A percentile compares a stretch with the other conserved stretches of the same genome.
These are phyloP conservation scores for Penicillium palitans DNA, from an alignment of 2,329 filamentous ascomycete species.

Conservation along the genomic window DNA sequence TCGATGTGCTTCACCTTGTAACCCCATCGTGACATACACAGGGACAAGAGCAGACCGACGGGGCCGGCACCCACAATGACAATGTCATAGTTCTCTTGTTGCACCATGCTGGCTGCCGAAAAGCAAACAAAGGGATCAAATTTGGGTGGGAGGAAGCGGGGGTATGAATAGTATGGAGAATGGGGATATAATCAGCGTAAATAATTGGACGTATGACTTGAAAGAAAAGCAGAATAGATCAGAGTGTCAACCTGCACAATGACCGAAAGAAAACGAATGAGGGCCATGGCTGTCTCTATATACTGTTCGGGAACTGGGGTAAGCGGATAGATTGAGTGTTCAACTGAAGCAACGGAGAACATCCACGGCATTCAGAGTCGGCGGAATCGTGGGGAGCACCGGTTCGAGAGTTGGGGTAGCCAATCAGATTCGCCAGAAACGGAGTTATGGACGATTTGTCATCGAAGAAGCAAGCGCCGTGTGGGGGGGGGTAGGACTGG, in stretches of 20 bases:
- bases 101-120: slow-evolving; percentile 27
- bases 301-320: slow-evolving; percentile 25
- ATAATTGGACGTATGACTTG: not conserved
- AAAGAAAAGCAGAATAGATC: not conserved
- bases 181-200: not conserved
- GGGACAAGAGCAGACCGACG: slow-evolving; percentile 82
- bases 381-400: slow-evolving; percentile 30
- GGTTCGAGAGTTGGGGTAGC: slow-evolving; percentile 7
- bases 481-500: slow-evolving; percentile 17
- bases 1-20: slow-evolving; percentile 96
- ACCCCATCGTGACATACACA: slow-evolving; percentile 85
- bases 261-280: slow-evolving; percentile 9
- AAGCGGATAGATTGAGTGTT: slow-evolving; percentile 17
- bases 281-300: slow-evolving; percentile 30
- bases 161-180: not conserved
- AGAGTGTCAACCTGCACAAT: slow-evolving; percentile 12
- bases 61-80: slow-evolving; percentile 90
- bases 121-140: not conserved
- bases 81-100: slow-evolving; percentile 60
- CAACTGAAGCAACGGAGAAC: slow-evolving; percentile 26
- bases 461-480: slow-evolving; percentile 1
- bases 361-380: slow-evolving; percentile 40
- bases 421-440: slow-evolving; percentile 10
- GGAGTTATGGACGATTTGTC: slow-evolving; percentile 6
- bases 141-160: not conserved